These are phyloP conservation scores for Aureobasidium mangrovei DNA, from an alignment of 2,329 filamentous ascomycete genomes.

Conservation along the genomic window DNA sequence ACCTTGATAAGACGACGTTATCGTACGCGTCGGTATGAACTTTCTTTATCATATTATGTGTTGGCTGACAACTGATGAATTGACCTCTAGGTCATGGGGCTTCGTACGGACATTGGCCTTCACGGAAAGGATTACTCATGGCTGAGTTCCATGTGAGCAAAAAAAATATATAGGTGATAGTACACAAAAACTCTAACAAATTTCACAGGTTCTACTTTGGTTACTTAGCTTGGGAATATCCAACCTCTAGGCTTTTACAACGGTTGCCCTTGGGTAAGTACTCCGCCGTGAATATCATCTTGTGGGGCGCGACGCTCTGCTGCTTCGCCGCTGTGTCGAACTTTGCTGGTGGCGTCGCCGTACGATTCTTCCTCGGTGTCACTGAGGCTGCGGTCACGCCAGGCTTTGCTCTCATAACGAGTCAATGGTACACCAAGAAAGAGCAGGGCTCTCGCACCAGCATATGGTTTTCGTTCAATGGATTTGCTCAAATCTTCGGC, in stretches of 20 bases:
- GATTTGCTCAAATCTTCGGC: slow-evolving; percentile 55
- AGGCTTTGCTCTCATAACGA: slow-evolving; percentile 59
- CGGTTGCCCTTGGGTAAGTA: slow-evolving; percentile 58
- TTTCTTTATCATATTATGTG: no score
- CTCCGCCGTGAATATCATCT: slow-evolving; percentile 53
- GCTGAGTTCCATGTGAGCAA: slow-evolving; percentile 22
- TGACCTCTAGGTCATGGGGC: slow-evolving; percentile 27
- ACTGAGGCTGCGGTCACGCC: slow-evolving; percentile 62
- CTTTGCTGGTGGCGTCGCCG: slow-evolving; percentile 53
- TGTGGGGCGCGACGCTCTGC: slow-evolving; percentile 53
- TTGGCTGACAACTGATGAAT: no score
- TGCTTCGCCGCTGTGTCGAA: slow-evolving; percentile 55
- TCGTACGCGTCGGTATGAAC: slow-evolving; percentile 39
- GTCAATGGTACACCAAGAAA: slow-evolving; percentile 61
- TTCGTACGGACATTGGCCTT: not conserved
- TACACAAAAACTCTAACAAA: not conserved
- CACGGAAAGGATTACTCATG: slow-evolving; percentile 45
- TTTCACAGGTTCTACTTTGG: slow-evolving; percentile 42
- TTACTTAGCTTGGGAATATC: slow-evolving; percentile 55
- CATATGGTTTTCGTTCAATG: slow-evolving; percentile 63
- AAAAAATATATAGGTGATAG: not conserved
- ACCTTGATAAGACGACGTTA: slow-evolving; percentile 51
- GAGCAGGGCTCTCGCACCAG: slow-evolving; percentile 56
- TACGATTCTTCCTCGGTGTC: slow-evolving; percentile 59
- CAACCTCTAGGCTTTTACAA: slow-evolving; percentile 56